Evolutionary conservation across 495 filamentous ascomycete species (phyloP), one percentile per base, ranked within the genome.

Genomic region (Aspergillus wentii): DNA sequence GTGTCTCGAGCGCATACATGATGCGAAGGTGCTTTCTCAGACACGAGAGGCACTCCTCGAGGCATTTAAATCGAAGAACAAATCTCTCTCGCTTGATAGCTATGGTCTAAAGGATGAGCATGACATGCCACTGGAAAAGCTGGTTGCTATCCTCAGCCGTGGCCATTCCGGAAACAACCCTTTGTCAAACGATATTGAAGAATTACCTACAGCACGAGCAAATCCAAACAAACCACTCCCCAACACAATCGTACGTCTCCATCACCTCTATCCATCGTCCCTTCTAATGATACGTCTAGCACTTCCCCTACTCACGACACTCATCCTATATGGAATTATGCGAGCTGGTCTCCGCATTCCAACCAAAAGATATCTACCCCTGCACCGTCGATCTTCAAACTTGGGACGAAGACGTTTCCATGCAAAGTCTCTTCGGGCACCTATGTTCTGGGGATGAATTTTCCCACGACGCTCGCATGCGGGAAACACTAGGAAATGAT

Each of bases 241-340:
- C 5, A 42, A 40, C 16, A 52, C 40, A 13, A 57, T 62, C 26
- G 52, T 59, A 35, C 41, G 52, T 49, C n/a, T 17, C 8, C 10
- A n/a, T 15, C 0, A 33, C n/a, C 17, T 11, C 8, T 35, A 20
- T 15, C n/a, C 13, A 22, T 17, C 8, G 18, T 4, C 9, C 21
- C n/a, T 15, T 21, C 40, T 36, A 51, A 53, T 26, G 38, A 17
- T 4, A 10, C 2, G 11, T 13, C 21, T 23, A 71, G 70, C 58
- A 62, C 8, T 95, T 96, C 42, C 86, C 89, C 3, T 97, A 91
- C 51, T 90, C 91, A 0, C 78, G 91, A 2, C 91, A 97, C 59
- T 94, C 91, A 0, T 95, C 87, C 0, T 88, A 91, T 35, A 62
- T 64, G 0, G 91, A 96, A 56, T 69, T 95, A 4, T 84, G 86